Percentiles rank a stretch among this genome's conserved stretches.
These are phyloP conservation scores for Oxalis stricta DNA, from an alignment of 441 rosid genomes.

Conservation along the genomic window DNA sequence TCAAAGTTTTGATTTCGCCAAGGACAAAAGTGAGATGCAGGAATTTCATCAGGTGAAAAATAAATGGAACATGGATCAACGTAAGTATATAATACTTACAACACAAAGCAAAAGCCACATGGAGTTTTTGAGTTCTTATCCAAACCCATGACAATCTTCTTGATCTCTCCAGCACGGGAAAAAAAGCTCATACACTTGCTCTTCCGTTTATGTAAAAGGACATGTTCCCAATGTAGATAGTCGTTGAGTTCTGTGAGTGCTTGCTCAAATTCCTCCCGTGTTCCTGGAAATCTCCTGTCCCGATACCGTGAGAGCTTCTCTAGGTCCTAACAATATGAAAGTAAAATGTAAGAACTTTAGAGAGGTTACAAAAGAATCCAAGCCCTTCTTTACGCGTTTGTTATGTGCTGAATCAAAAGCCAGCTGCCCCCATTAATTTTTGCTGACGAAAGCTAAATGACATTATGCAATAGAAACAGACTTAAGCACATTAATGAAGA, in stretches of 20 bases:
- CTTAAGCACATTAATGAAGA: no score
- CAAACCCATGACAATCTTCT: slow-evolving; percentile 92
- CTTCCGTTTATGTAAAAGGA: slow-evolving; percentile 93
- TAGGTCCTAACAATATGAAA: slow-evolving; percentile 35
- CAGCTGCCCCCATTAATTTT: no score
- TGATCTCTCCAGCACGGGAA: slow-evolving; percentile 81
- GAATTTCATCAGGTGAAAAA: no score
- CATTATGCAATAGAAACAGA: no score
- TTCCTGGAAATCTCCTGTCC: slow-evolving; percentile 72
- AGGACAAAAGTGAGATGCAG: no score
- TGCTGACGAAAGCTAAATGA: no score
- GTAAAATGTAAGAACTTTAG: background rate
- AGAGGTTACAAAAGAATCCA: background rate
- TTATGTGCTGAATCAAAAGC: no score
- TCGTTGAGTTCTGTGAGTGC: slow-evolving; percentile 47
- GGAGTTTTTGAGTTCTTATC: slow-evolving; percentile 94
- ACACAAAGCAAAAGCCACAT: slow-evolving; percentile 87
- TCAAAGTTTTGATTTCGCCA: no score
- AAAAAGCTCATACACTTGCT: slow-evolving; percentile 96
- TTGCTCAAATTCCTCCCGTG: slow-evolving; percentile 77
- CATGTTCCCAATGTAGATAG: slow-evolving; percentile 83
- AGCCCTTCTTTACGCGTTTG: no score
- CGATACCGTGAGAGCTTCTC: slow-evolving; percentile 74
- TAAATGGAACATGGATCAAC: no score
- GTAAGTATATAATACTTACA: slow-evolving; percentile 28